Evolutionary conservation across 2,329 filamentous ascomycete genomes (phyloP).

Genomic region (Xylaria sp.): DNA sequence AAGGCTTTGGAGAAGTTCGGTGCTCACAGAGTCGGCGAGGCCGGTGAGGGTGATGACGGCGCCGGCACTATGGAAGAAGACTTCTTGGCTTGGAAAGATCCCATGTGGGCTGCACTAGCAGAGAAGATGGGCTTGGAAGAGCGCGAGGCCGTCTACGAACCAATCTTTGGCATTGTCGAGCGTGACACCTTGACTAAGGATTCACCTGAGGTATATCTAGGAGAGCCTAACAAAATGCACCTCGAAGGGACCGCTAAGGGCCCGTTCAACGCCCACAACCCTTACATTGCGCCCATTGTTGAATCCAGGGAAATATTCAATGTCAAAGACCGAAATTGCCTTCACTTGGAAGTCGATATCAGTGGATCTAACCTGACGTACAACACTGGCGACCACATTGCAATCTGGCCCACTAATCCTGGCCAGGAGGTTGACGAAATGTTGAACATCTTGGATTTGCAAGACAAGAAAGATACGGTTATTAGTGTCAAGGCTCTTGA

Average conservation of each 20-base stretch:
- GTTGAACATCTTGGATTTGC: conserved; percentile 79
- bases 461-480: conserved; percentile 80
- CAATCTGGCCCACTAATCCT: conserved; percentile 95
- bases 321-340: conserved; percentile 89
- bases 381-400: conserved; percentile 97
- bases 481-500: conserved; percentile 92
- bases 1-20: conserved; percentile 83
- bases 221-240: conserved; percentile 96
- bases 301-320: conserved; percentile 93
- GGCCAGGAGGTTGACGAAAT: conserved; percentile 93
- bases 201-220: conserved; percentile 86
- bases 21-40: conserved; percentile 82
- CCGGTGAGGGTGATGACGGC: conserved; percentile 96
- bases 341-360: conserved; percentile 95
- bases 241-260: conserved; percentile 85
- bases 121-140: conserved; percentile 90
- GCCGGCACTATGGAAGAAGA: conserved; percentile 99
- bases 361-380: conserved; percentile 89
- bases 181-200: conserved; percentile 78
- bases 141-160: conserved; percentile 95
- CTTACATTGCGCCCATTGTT: conserved; percentile 91
- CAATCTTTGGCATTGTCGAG: conserved; percentile 85
- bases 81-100: conserved; percentile 98
- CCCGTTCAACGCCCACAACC: conserved; percentile 96
- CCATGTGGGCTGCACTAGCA: conserved; percentile 91